Conservation (phyloP, 1,284 basidiomycete species). For the Moesziomyces aphidis region DNA sequence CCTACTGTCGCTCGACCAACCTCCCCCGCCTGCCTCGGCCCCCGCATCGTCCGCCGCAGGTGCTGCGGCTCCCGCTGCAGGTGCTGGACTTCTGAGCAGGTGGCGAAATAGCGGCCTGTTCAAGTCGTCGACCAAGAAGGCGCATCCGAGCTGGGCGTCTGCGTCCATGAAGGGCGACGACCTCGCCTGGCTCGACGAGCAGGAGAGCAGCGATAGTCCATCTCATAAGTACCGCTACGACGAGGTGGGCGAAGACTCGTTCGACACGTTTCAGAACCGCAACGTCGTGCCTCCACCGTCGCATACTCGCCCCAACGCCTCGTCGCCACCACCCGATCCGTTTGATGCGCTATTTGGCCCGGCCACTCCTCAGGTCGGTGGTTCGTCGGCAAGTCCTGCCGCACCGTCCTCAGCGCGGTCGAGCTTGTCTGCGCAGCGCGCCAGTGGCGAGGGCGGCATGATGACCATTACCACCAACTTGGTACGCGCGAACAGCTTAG, state of each 20-base stretch:
- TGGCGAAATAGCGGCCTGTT: conserved; percentile 41
- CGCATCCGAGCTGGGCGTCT: conserved; percentile 20
- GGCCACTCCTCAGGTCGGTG: conserved; percentile 8
- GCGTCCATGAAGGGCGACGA: conserved; percentile 17
- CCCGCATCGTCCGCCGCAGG: background rate
- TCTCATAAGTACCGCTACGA: conserved; percentile 17
- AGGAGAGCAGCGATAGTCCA: conserved; percentile 21
- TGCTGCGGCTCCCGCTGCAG: conserved; percentile 11
- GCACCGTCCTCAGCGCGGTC: conserved; percentile 25
- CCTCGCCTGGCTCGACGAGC: conserved; percentile 45
- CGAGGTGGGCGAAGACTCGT: conserved; percentile 25
- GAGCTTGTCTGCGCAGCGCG: conserved; percentile 23
- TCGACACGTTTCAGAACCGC: conserved; percentile 21
- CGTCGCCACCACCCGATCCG: conserved; percentile 12
- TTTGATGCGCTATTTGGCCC: conserved; percentile 26
- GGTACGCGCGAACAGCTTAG: conserved; percentile 18
- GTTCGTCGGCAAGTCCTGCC: conserved; percentile 9
- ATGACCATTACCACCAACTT: conserved; percentile 41
- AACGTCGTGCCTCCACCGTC: conserved; percentile 3
- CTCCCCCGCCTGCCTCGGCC: conserved; percentile 3
- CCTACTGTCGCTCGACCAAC: conserved; percentile 36
- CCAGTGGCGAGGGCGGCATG: conserved; percentile 36
- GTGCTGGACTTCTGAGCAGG: conserved; percentile 28
- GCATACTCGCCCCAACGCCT: background rate
- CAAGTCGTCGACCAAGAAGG: conserved; percentile 21